phyloP scores from a whole-genome alignment of 768 basidiomycete species.

The Punctularia strigosozonata region DNA sequence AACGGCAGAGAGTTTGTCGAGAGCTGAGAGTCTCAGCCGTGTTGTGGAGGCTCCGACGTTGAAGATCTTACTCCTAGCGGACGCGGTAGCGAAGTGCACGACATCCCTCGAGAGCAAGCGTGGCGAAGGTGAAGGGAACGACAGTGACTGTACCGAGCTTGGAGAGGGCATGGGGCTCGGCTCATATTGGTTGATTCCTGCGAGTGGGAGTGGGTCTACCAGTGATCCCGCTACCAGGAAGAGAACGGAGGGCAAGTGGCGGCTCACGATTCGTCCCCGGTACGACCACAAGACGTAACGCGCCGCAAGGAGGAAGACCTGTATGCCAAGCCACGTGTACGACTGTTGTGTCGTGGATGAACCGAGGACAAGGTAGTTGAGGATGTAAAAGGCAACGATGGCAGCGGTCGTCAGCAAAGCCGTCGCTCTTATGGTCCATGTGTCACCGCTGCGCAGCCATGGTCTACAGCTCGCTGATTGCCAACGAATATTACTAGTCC shows the following conservation, averaged over 20 bases:
- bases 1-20: neutral
- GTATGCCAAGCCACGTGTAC: neutral
- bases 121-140: too few species aligned
- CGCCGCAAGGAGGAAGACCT: neutral
- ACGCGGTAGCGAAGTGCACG: slow-evolving; percentile 1
- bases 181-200: too few species aligned
- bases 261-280: too few species aligned
- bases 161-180: too few species aligned
- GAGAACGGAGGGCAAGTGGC: too few species aligned
- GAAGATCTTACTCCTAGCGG: slow-evolving; percentile 2
- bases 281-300: neutral
- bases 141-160: too few species aligned
- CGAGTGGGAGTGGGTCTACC: too few species aligned
- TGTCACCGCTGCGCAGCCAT: neutral
- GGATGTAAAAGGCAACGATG: neutral
- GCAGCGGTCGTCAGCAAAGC: neutral
- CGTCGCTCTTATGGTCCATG: neutral
- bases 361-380: neutral
- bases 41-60: neutral
- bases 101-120: neutral
- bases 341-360: neutral
- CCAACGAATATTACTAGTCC: neutral
- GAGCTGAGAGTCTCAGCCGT: neutral
- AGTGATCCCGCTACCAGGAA: too few species aligned
- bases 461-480: neutral